Conservation (phyloP, 495 filamentous ascomycete species). For the Talaromyces wortmannii region DNA sequence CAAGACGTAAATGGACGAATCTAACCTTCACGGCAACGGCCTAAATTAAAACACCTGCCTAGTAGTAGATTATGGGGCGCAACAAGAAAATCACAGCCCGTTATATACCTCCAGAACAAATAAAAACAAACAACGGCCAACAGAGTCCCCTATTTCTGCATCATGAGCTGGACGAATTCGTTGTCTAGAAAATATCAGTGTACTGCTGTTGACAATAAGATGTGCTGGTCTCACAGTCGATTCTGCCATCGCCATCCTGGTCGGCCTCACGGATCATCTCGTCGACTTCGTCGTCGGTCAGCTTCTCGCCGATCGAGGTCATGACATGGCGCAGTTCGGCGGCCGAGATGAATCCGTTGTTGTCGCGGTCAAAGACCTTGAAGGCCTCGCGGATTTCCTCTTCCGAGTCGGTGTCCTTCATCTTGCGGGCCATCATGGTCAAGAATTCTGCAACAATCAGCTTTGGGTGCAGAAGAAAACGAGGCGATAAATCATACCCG, state of each 20-base stretch:
- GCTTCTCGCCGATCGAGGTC: slow-evolving; percentile 98
- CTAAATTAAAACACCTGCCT: background rate
- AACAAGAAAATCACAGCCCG: background rate
- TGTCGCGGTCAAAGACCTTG: slow-evolving; percentile 98
- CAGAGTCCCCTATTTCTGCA: slow-evolving; percentile 85
- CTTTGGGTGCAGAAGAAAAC: background rate
- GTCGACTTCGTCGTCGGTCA: slow-evolving; percentile 98
- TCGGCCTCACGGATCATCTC: slow-evolving; percentile 99
- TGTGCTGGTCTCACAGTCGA: slow-evolving; percentile 65
- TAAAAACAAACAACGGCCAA: background rate
- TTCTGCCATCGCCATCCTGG: slow-evolving; percentile 95
- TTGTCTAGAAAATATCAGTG: slow-evolving; percentile 59
- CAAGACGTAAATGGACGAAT: background rate
- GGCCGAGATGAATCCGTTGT: slow-evolving; percentile 98
- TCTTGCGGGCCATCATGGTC: slow-evolving; percentile 99
- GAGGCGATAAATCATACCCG: slow-evolving; percentile 53
- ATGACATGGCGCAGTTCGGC: slow-evolving; percentile 98
- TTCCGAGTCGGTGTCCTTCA: slow-evolving; percentile 99
- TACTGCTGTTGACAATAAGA: too few relatives aligned
- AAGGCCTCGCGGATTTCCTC: slow-evolving; percentile 96
- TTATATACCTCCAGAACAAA: slow-evolving; percentile 1
- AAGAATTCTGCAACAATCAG: slow-evolving; percentile 69
- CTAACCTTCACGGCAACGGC: background rate
- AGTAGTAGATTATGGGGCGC: background rate
- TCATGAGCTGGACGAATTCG: slow-evolving; percentile 99